Conservation (phyloP, 164 flowering plant genomes). For the Sextonia rubra region DNA sequence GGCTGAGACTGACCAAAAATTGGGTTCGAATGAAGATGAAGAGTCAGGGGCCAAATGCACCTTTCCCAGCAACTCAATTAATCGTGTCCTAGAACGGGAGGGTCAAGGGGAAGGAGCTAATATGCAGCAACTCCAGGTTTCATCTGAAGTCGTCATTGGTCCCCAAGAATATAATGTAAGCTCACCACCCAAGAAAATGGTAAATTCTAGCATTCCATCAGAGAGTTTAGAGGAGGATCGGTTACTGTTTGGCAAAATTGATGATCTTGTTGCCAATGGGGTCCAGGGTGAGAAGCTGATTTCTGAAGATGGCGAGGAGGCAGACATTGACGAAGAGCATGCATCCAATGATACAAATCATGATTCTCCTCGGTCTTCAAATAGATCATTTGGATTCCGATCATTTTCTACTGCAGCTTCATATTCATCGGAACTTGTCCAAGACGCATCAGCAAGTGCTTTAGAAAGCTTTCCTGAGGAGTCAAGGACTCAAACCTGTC, state of each 20-base stretch:
- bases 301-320: conserved; percentile 21
- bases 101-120: conserved; percentile 16
- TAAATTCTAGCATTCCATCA: conserved; percentile 9
- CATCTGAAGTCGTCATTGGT: conserved; percentile 11
- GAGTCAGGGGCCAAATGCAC: conserved; percentile 10
- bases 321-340: conserved; percentile 23
- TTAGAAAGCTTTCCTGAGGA: conserved; percentile 22
- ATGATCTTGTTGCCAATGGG: conserved; percentile 23
- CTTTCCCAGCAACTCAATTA: conserved; percentile 17
- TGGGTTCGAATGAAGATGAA: conserved; percentile 18
- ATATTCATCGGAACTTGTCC: conserved; percentile 23
- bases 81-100: conserved; percentile 21
- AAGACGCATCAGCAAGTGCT: conserved; percentile 20
- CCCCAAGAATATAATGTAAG: conserved; percentile 14
- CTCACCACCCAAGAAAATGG: neutral
- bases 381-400: conserved; percentile 5
- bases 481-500: conserved; percentile 21
- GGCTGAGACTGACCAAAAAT: conserved; percentile 10
- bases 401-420: conserved; percentile 4
- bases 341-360: conserved; percentile 7
- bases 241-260: conserved; percentile 44
- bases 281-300: conserved; percentile 11
- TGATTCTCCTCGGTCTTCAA: conserved; percentile 15
- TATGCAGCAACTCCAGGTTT: conserved; percentile 10
- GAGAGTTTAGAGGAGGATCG: conserved; percentile 46